Base-by-base conservation (phyloP, 305 asterid species). In the Euphrasia arctica region DNA sequence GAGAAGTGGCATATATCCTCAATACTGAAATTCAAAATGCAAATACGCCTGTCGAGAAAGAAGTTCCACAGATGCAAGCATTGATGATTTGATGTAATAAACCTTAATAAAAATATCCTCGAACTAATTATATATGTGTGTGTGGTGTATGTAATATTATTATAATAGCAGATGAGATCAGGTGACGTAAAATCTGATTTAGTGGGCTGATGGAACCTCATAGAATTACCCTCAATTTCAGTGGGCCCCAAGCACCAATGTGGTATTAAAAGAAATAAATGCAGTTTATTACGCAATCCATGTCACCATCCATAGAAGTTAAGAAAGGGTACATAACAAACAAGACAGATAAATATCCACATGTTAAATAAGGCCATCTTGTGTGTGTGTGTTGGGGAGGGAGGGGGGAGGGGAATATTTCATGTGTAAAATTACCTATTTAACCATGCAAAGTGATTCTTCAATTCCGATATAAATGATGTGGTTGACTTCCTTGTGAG, bases 1-100 rank as follows among this genome's bases (percentile, higher is more conserved):
- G 67, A 58, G 67, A 5, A 63, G 57, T 54, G 43, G n/a, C 31
- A 8, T 28, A 45, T 64, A 47, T 67, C 45, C 60, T 68, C 45
- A 36, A 29, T 31, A 56, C 62, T 31, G 45, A 52, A 69, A 36
- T 41, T 54, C 12, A 58, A 59, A 22, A 65, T 43, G 29, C 11
- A 61, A n/a, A 71, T 41, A 25, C 27, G 27, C 27, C 27, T 25
- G 27, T 25, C 27, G 27, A 25, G 27, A 25, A 25, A 25, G 27
- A 25, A 25, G 27, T 25, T 25, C 27, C 27, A 25, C 27, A 25
- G 27, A 25, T 25, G 27, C 27, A 25, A 25, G 27, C 27, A 25
- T 25, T 25, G 27, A 25, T 25, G 27, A 25, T 25, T 25, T 25
- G 27, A 25, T 25, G 27, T 25, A 49, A 10, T 8, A 54, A 41